Percentiles rank a stretch among this genome's conserved stretches.
These are phyloP conservation scores for Elsinoe australis DNA, from an alignment of 2,329 filamentous ascomycete genomes.

Conservation along the genomic window DNA sequence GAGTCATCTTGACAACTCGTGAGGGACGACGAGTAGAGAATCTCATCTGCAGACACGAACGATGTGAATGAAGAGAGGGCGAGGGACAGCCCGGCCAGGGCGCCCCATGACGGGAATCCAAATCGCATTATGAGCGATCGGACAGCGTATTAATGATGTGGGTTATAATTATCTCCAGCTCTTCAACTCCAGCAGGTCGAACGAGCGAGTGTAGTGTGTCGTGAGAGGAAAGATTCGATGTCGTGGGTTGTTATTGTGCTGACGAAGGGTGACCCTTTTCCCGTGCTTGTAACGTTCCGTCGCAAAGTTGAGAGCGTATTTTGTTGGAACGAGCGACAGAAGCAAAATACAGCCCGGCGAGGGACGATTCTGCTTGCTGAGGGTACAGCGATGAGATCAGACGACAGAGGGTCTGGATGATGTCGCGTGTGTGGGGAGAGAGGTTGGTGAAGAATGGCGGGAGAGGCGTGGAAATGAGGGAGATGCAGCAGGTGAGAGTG, in stretches of 20 bases:
- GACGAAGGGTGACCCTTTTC: conserved; percentile 13
- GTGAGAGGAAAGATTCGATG: too few species aligned
- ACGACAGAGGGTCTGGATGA: background rate
- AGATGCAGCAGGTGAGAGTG: background rate
- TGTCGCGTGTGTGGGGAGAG: background rate
- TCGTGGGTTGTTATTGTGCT: conserved; percentile 9
- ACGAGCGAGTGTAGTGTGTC: too few species aligned
- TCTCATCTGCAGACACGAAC: conserved; percentile 45
- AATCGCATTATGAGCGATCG: conserved; percentile 25
- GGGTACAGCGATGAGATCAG: conserved; percentile 6
- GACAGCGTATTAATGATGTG: conserved; percentile 5
- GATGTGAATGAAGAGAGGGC: conserved; percentile 38
- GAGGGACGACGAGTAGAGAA: conserved; percentile 75
- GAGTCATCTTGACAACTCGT: conserved; percentile 79
- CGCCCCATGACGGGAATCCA: conserved; percentile 21
- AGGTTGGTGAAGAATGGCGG: conserved; percentile 12
- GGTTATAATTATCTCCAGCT: background rate
- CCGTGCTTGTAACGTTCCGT: conserved; percentile 11
- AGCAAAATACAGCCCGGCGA: conserved; percentile 1
- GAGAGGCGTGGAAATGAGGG: conserved; percentile 8
- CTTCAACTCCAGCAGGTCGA: background rate
- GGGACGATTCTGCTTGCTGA: conserved; percentile 9
- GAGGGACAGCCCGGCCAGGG: conserved; percentile 28
- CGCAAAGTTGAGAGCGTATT: conserved; percentile 9
- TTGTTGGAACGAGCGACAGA: conserved; percentile 18